Conservation (phyloP, 768 basidiomycete species). For the Scleroderma citrinum region DNA sequence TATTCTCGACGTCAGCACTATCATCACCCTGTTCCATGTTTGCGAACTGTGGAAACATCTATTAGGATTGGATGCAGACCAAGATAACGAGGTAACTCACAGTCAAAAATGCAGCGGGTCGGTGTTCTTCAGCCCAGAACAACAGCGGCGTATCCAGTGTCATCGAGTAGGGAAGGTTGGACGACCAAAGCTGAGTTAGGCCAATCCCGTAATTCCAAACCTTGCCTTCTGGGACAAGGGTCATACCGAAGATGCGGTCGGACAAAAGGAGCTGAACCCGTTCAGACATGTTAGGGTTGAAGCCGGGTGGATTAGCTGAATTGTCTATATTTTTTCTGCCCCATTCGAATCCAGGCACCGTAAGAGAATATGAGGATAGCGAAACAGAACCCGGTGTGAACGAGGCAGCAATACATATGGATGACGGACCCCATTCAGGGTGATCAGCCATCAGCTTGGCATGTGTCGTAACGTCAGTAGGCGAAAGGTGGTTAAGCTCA, state of each 20-base stretch:
- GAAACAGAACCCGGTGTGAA: conserved; percentile 99
- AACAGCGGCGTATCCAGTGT: conserved; percentile 86
- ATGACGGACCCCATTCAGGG: conserved; percentile 89
- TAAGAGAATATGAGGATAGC: conserved; percentile 85
- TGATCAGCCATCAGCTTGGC: conserved; percentile 97
- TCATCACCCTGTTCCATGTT: conserved; percentile 87
- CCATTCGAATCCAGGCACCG: conserved; percentile 95
- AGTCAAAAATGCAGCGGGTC: conserved; percentile 90
- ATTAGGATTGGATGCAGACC: neutral
- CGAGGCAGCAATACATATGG: conserved; percentile 89
- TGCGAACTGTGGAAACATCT: conserved; percentile 57
- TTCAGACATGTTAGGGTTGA: conserved; percentile 99
- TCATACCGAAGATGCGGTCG: conserved; percentile 94
- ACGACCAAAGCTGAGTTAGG: conserved; percentile 86
- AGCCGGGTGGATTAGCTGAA: conserved; percentile 81
- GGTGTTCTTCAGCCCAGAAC: conserved; percentile 96
- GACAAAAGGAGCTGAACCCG: conserved; percentile 89
- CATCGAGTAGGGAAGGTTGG: conserved; percentile 76
- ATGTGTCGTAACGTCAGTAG: conserved; percentile 89
- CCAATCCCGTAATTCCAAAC: conserved; percentile 98
- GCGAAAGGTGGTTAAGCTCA: conserved; percentile 88
- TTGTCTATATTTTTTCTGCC: conserved; percentile 90
- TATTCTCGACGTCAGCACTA: conserved; percentile 93
- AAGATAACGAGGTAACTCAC: conserved; percentile 39
- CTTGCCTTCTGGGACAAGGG: conserved; percentile 86